These are phyloP conservation scores for Ophiosphaerella herpotricha DNA, from an alignment of 2,329 filamentous ascomycete species.

Conservation along the genomic window DNA sequence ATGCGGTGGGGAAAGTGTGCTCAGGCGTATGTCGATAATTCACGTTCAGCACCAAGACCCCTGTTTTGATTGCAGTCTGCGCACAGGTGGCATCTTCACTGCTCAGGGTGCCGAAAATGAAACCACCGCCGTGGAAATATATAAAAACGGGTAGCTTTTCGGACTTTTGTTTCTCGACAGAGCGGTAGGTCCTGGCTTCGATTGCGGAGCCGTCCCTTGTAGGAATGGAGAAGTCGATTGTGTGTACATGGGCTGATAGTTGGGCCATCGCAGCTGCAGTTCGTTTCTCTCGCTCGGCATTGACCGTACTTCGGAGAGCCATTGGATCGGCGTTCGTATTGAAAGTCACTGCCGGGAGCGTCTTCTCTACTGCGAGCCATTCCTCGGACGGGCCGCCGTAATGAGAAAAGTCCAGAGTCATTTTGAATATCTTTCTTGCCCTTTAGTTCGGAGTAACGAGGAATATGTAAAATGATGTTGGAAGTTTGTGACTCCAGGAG, in stretches of 20 bases:
- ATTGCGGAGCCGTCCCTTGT: conserved; percentile 53
- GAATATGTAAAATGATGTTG: neutral
- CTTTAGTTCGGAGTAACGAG: neutral
- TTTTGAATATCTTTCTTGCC: neutral
- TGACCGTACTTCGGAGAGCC: conserved; percentile 21
- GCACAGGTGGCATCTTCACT: conserved; percentile 60
- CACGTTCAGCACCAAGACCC: conserved; percentile 57
- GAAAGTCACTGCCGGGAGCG: conserved; percentile 27
- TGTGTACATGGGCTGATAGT: conserved; percentile 28
- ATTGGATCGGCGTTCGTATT: conserved; percentile 24
- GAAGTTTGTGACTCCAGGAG: neutral
- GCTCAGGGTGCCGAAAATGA: conserved; percentile 58
- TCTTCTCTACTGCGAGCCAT: conserved; percentile 40
- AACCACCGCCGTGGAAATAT: conserved; percentile 59
- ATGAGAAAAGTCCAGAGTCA: conserved; percentile 30
- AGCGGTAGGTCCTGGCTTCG: conserved; percentile 55
- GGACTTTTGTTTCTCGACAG: conserved; percentile 35
- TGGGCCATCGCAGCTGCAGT: conserved; percentile 24
- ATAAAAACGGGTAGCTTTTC: conserved; percentile 56
- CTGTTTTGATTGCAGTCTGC: conserved; percentile 50
- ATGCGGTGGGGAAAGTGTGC: conserved; percentile 56
- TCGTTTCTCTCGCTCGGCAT: conserved; percentile 25
- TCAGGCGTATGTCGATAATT: conserved; percentile 66
- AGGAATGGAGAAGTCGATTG: conserved; percentile 36
- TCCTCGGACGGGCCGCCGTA: conserved; percentile 39